Evolutionary conservation across 306 rosid species (phyloP), one percentile per base, ranked within the genome.

Genomic region (Styphnolobium japonicum): DNA sequence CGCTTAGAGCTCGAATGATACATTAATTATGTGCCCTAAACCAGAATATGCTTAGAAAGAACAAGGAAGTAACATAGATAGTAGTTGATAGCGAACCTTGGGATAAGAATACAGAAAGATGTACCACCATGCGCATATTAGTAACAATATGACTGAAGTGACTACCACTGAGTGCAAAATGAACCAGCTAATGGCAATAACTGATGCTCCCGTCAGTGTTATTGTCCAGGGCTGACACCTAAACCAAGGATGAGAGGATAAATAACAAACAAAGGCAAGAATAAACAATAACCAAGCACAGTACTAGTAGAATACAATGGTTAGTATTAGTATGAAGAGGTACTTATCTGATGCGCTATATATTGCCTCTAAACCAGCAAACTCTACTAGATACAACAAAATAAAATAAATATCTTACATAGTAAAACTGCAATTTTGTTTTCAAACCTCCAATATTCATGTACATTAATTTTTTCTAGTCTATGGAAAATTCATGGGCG

Each of bases 21-120:
- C 9, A 15, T 6, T 77, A 29, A 16, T 3, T 16, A 18, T 45
- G 60, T 60, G 43, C 21, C 18, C 46, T 36, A 43, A 69, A 43
- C 19, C 27, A 67, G 14, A 58, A 25, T 10, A 49, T 27, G 46
- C 34, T 40, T 48, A 16, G 7, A 67, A 25, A 66, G 14, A 36
- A 12, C 3, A 60, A 66, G 21, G 34, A 9, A 73, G 52, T 1
- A 53, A 52, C 48, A 71, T 15, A 57, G 33, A 51, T 40, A 10
- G 52, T 36, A 31, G 62, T 25, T 43, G 66, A 42, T 18, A 36
- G 12, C 80, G 18, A 9, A 93, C 98, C 97, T 91, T 91, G 5
- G 98, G 98, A 82, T 92, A 94, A 63, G 97, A 88, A 77, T 89
- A 91, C 34, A 92, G 86, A 76, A 94, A 94, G 78, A 92, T 88